Base-by-base conservation (phyloP, 177 flowering plant genomes). In the Vitis hybrid region DNA sequence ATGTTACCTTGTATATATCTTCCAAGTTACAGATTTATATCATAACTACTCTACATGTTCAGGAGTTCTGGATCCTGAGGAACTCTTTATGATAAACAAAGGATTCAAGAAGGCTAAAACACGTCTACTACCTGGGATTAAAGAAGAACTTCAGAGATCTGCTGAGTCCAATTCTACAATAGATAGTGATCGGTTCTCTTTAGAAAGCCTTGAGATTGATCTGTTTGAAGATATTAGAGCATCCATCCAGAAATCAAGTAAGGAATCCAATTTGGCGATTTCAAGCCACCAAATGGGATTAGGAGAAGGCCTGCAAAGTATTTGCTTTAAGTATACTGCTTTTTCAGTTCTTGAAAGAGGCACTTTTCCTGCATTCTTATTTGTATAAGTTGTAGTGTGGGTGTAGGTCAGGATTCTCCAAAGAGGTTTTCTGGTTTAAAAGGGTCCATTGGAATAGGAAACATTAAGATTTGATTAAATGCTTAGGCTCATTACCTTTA, bases 61-160 rank as follows among this genome's bases (percentile, higher is more conserved):
- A 79, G 85, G 85, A 52, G 75, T 82, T 65, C 38, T 82, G 74
- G 74, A 82, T 31, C 66, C 73, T 44, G 79, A 79, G 70, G 85
- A 82, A 58, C 49, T 82, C 65, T 67, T 66, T 20, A 38, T 76
- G 15, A 49, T 78, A 14, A 76, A 70, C 47, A 68, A 59, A 72
- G 79, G 82, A 11, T 74, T 55, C 28, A 73, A n/a, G 58, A 77
- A 63, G 56, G 59, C 24, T 52, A 74, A 65, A 55, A 12, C 51
- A 4, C 38, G 22, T 58, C 19, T 8, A 13, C 66, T 71, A 20
- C 74, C 73, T 17, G 66, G 74, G 5, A 62, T 66, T 62, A 24
- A 62, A 22, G 77, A 77, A 59, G 62, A 81, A 28, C 4, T 70
- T 14, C 28, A 62, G 52, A 74, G 67, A 51, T 70, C 73, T 64